phyloP scores from a whole-genome alignment of 164 flowering plant genomes.

The Berberis vulgaris region DNA sequence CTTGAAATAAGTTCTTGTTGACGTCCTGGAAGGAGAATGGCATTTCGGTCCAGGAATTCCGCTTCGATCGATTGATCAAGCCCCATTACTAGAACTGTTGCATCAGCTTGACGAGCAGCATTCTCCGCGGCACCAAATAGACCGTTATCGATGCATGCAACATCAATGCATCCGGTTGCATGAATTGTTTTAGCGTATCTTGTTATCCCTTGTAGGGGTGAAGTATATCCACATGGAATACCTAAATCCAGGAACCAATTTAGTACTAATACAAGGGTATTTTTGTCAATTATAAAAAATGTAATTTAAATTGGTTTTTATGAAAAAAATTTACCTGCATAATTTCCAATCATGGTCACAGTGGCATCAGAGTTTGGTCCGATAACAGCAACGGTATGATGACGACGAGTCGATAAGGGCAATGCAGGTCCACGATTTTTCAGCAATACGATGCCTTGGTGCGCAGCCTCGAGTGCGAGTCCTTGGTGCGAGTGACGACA shows the following conservation, averaged over 20 bases:
- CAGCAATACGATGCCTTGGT: conserved; percentile 84
- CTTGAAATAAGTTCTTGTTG: conserved; percentile 69
- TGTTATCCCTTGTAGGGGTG: conserved; percentile 63
- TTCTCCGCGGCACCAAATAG: conserved; percentile 47
- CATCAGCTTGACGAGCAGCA: conserved; percentile 69
- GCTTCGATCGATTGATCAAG: conserved; percentile 90
- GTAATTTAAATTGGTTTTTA: background rate
- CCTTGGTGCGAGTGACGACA: conserved; percentile 56
- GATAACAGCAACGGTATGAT: conserved; percentile 64
- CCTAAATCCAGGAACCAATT: conserved; percentile 24
- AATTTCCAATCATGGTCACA: conserved; percentile 82
- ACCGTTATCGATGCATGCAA: conserved; percentile 36
- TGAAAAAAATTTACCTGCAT: conserved; percentile 34
- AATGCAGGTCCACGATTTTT: conserved; percentile 53
- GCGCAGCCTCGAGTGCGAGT: conserved; percentile 83
- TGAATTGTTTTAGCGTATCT: conserved; percentile 47
- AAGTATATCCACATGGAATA: conserved; percentile 72
- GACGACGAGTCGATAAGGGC: conserved; percentile 43
- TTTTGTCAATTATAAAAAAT: too few species aligned
- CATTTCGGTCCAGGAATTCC: conserved; percentile 51
- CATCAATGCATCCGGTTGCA: conserved; percentile 55
- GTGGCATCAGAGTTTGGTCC: conserved; percentile 81
- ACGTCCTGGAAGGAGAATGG: conserved; percentile 68
- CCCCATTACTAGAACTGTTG: conserved; percentile 77
- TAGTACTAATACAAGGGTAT: too few species aligned